Evolutionary conservation across 345 rosid species (phyloP).

Genomic region (Noccaea caerulescens): DNA sequence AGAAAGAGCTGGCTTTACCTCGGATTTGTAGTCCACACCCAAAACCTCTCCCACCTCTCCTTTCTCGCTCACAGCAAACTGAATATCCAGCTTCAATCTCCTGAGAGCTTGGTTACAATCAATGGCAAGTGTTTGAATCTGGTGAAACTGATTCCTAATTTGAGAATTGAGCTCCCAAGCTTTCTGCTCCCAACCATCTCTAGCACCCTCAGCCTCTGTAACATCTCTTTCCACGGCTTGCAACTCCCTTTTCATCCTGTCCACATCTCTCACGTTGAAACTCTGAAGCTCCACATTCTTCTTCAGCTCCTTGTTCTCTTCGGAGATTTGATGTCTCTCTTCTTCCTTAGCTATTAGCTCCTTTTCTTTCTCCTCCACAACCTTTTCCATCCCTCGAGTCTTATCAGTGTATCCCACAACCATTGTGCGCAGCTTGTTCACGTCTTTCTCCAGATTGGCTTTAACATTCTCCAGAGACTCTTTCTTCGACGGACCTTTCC

Average conservation of each 20-base stretch:
- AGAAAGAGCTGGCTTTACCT: slow-evolving; percentile 65
- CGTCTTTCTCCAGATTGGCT: slow-evolving; percentile 69
- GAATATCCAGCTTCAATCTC: slow-evolving; percentile 72
- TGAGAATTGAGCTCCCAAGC: slow-evolving; percentile 72
- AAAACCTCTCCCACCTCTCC: slow-evolving; percentile 69
- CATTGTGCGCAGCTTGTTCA: slow-evolving; percentile 64
- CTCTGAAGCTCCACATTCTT: slow-evolving; percentile 73
- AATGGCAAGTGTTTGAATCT: slow-evolving; percentile 65
- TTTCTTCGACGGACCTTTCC: slow-evolving; percentile 61
- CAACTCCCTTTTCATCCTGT: slow-evolving; percentile 96
- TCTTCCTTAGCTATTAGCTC: slow-evolving; percentile 60
- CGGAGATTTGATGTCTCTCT: slow-evolving; percentile 57
- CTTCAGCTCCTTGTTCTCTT: slow-evolving; percentile 78
- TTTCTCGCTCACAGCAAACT: slow-evolving; percentile 57
- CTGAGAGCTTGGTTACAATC: slow-evolving; percentile 78
- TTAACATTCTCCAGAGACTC: slow-evolving; percentile 61
- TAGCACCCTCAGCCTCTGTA: slow-evolving; percentile 59
- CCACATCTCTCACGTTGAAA: slow-evolving; percentile 72
- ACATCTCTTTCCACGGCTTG: slow-evolving; percentile 84
- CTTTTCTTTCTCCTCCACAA: slow-evolving; percentile 63
- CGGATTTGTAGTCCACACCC: slow-evolving; percentile 77
- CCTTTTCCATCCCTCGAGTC: slow-evolving; percentile 51
- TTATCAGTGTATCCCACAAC: slow-evolving; percentile 52
- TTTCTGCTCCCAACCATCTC: slow-evolving; percentile 79
- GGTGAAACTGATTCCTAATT: slow-evolving; percentile 58